Conservation (phyloP, 2,329 filamentous ascomycete species). For the Fusarium phyllophilum region DNA sequence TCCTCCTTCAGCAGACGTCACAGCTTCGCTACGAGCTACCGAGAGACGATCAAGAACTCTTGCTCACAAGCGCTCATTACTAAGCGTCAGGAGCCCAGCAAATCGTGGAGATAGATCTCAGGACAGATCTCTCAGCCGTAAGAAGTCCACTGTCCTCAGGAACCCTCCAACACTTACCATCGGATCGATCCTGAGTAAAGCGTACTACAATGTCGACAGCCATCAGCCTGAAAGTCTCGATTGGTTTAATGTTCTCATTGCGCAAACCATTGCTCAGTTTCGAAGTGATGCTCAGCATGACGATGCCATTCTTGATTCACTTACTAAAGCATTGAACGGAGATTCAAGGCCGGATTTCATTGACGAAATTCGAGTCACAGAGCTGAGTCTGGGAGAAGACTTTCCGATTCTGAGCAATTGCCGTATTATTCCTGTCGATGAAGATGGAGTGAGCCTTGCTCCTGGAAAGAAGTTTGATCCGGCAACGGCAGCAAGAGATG, state of each 20-base stretch:
- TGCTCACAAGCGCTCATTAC: constrained; percentile 78
- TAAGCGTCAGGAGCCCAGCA: constrained; percentile 66
- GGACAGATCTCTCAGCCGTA: constrained; percentile 64
- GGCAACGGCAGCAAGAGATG: constrained; percentile 65
- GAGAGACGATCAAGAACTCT: constrained; percentile 78
- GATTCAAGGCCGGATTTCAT: constrained; percentile 87
- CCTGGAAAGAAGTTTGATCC: constrained; percentile 62
- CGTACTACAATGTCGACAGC: constrained; percentile 95
- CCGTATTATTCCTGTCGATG: constrained; percentile 89
- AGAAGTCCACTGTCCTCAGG: constrained; percentile 78
- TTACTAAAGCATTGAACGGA: constrained; percentile 90
- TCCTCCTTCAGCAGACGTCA: constrained; percentile 83
- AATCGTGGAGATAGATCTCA: constrained; percentile 54
- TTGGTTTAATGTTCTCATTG: constrained; percentile 98
- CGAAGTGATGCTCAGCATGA: constrained; percentile 91
- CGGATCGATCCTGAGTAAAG: constrained; percentile 94
- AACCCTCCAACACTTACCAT: constrained; percentile 83
- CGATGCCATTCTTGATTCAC: constrained; percentile 85
- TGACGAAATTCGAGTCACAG: constrained; percentile 92
- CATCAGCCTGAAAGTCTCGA: constrained; percentile 97
- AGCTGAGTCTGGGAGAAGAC: constrained; percentile 93
- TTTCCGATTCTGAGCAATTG: constrained; percentile 99
- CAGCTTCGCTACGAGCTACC: constrained; percentile 78
- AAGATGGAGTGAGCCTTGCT: constrained; percentile 73
- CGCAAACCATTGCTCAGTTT: constrained; percentile 96